Percentiles rank a stretch among this genome's conserved stretches.
Conservation (phyloP, 1,139 yeast species). For the Geotrichum candidum region DNA sequence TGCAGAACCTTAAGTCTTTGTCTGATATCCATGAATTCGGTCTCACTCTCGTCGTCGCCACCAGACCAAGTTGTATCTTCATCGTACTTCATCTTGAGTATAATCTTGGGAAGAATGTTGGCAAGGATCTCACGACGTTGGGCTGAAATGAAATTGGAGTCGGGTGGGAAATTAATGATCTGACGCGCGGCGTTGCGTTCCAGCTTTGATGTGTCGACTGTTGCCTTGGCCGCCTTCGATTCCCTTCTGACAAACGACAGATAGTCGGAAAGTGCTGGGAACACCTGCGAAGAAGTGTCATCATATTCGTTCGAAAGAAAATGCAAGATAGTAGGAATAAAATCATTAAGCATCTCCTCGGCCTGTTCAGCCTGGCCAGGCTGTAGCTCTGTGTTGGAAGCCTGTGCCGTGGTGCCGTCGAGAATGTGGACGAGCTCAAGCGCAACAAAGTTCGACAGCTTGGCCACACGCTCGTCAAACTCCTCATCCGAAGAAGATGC, state of each 20-base stretch:
- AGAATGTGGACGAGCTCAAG: constrained; percentile 62
- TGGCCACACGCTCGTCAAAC: constrained; percentile 71
- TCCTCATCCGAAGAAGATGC: constrained; percentile 49
- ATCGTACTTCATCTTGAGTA: constrained; percentile 74
- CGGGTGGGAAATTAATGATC: constrained; percentile 28
- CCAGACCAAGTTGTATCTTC: constrained; percentile 49
- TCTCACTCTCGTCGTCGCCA: constrained; percentile 40
- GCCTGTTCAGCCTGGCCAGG: constrained; percentile 27
- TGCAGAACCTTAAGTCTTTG: constrained; percentile 71
- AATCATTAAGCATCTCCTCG: constrained; percentile 46
- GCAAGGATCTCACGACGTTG: constrained; percentile 49
- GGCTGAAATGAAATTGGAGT: constrained; percentile 28
- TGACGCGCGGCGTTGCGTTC: constrained; percentile 27
- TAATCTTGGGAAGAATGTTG: constrained; percentile 60
- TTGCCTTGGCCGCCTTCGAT: constrained; percentile 30
- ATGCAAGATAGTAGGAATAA: constrained; percentile 67
- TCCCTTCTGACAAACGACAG: constrained; percentile 63
- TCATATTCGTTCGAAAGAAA: constrained; percentile 80
- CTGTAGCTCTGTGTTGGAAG: constrained; percentile 22
- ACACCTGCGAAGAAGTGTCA: constrained; percentile 77
- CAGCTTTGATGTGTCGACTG: constrained; percentile 25
- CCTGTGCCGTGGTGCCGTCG: constrained; percentile 42
- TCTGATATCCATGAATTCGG: constrained; percentile 75
- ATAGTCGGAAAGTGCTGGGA: constrained; percentile 73
- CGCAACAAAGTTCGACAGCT: constrained; percentile 67